A percentile compares a stretch with the other conserved stretches of the same genome.
These are phyloP conservation scores for Aplosporella prunicola DNA, from an alignment of 2,329 filamentous ascomycete genomes.

Conservation along the genomic window DNA sequence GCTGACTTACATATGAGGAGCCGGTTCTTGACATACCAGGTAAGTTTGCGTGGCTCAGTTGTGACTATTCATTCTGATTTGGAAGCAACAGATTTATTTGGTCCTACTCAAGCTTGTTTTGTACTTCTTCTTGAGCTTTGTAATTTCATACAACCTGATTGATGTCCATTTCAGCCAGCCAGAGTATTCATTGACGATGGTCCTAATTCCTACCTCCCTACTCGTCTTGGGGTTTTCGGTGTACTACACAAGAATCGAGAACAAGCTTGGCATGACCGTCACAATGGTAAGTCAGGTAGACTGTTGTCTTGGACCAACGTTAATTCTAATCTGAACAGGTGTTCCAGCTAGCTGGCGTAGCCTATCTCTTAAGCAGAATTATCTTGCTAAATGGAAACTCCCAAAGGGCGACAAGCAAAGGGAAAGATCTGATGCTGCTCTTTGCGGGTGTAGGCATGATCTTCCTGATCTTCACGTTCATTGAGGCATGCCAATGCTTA, in stretches of 20 bases:
- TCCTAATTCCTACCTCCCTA: slow-evolving; percentile 16
- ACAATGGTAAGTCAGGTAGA: slow-evolving; percentile 14
- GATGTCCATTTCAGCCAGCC: slow-evolving; percentile 17
- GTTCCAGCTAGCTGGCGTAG: slow-evolving; percentile 14
- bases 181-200: slow-evolving; percentile 18
- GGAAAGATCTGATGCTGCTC: slow-evolving; percentile 20
- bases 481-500: slow-evolving; percentile 13
- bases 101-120: slow-evolving; percentile 17
- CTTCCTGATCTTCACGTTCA: slow-evolving; percentile 7
- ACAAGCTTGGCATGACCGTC: slow-evolving; percentile 10
- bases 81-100: slow-evolving; percentile 13
- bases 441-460: slow-evolving; percentile 13
- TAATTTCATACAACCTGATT: slow-evolving; percentile 17
- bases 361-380: slow-evolving; percentile 17
- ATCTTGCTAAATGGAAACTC: slow-evolving; percentile 14
- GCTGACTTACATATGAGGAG: slow-evolving; percentile 12
- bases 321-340: slow-evolving; percentile 7
- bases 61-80: neutral
- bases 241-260: slow-evolving; percentile 14
- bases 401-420: slow-evolving; percentile 8
- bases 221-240: slow-evolving; percentile 12
- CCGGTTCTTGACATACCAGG: slow-evolving; percentile 15
- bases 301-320: neutral
- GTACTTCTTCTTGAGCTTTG: slow-evolving; percentile 17
- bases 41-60: slow-evolving; percentile 1